Evolutionary conservation across 208 protist species (phyloP).

Genomic region (Acanthamoeba divionensis): DNA sequence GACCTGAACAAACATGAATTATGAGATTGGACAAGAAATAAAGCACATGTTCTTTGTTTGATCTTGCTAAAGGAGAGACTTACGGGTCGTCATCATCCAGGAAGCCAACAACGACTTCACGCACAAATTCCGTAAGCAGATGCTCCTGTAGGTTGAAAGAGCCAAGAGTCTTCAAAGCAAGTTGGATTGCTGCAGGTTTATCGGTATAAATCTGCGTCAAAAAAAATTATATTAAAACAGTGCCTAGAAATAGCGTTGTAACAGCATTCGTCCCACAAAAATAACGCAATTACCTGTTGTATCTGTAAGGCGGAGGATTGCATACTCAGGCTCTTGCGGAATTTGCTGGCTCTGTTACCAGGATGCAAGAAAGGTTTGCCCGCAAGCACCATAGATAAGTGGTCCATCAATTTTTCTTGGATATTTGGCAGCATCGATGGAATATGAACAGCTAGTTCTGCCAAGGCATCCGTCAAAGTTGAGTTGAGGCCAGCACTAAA

Average conservation of each 20-base stretch:
- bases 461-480: constrained; percentile 59
- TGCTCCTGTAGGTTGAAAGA: constrained; percentile 81
- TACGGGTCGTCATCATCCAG: constrained; percentile 71
- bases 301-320: background rate
- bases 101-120: constrained; percentile 71
- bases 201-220: background rate
- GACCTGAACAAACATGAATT: background rate
- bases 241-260: background rate
- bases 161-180: constrained; percentile 80
- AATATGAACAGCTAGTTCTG: constrained; percentile 66
- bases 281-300: too few relatives aligned
- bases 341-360: background rate
- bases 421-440: constrained; percentile 70
- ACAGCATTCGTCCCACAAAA: too few relatives aligned
- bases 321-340: background rate
- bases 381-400: background rate
- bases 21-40: background rate
- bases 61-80: constrained; percentile 5
- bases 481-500: constrained; percentile 57
- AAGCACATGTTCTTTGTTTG: background rate
- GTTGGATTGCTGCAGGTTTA: background rate
- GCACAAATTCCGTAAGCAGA: constrained; percentile 74
- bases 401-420: constrained; percentile 61
- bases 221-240: background rate
- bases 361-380: constrained; percentile 31